Conservation (phyloP, 1,139 yeast genomes). For the Geotrichum armillariae region DNA sequence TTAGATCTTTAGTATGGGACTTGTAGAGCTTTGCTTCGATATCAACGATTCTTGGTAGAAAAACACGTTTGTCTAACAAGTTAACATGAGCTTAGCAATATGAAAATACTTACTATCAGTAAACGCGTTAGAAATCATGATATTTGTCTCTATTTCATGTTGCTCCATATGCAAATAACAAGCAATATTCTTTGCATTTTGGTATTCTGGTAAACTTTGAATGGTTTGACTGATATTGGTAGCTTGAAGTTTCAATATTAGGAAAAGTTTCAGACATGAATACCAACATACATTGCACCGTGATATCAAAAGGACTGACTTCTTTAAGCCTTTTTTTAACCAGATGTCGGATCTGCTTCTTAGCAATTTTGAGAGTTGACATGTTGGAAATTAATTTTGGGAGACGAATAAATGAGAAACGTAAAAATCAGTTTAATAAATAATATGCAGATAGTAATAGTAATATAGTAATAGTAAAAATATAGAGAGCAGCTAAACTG, state of each 20-base stretch:
- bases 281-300: slow-evolving; percentile 26
- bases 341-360: slow-evolving; percentile 29
- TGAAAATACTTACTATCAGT: slow-evolving; percentile 37
- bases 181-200: slow-evolving; percentile 52
- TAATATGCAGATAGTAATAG: no score
- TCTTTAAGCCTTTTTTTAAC: slow-evolving; percentile 25
- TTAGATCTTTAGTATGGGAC: slow-evolving; percentile 51
- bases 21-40: slow-evolving; percentile 31
- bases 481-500: slow-evolving; percentile 5
- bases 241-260: slow-evolving; percentile 28
- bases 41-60: slow-evolving; percentile 39
- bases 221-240: slow-evolving; percentile 38
- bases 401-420: no score
- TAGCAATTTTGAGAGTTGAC: slow-evolving; percentile 21
- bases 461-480: background rate
- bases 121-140: slow-evolving; percentile 53
- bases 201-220: slow-evolving; percentile 43
- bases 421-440: no score
- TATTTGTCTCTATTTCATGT: slow-evolving; percentile 59
- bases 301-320: slow-evolving; percentile 24
- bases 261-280: background rate
- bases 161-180: slow-evolving; percentile 67
- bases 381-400: background rate
- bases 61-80: slow-evolving; percentile 37
- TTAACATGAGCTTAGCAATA: background rate